Conservation (phyloP, 148 eudicot species). For the Cornus florida region DNA sequence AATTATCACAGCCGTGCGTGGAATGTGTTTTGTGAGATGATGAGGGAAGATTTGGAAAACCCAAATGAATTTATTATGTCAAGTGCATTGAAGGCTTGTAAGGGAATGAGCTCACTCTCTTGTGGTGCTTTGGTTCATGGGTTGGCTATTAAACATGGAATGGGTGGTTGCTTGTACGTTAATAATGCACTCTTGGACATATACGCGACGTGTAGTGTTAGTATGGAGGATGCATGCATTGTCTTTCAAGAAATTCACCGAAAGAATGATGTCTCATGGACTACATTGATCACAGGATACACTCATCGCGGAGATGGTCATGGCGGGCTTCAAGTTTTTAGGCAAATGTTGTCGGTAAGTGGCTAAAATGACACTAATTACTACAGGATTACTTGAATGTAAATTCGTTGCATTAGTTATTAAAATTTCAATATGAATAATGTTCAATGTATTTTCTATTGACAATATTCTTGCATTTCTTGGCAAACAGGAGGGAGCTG, state of each 20-base stretch:
- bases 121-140: conserved; percentile 65
- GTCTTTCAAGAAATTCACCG: conserved; percentile 48
- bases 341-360: conserved; percentile 68
- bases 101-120: conserved; percentile 50
- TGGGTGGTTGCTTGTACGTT: conserved; percentile 57
- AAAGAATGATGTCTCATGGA: conserved; percentile 79
- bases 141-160: conserved; percentile 60
- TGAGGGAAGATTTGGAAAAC: conserved; percentile 37
- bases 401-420: background rate
- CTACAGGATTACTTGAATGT: background rate
- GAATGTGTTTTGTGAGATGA: conserved; percentile 60
- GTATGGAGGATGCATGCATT: conserved; percentile 56
- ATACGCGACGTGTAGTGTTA: conserved; percentile 65
- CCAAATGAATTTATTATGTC: conserved; percentile 80
- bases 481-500: conserved; percentile 66
- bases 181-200: conserved; percentile 73
- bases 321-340: conserved; percentile 59
- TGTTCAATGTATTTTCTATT: background rate
- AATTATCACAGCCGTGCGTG: conserved; percentile 46
- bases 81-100: conserved; percentile 78
- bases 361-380: background rate
- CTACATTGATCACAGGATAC: conserved; percentile 74
- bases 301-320: conserved; percentile 80
- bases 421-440: background rate
- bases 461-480: conserved; percentile 27